These are phyloP conservation scores for Meyerozyma guilliermondii DNA, from an alignment of 1,139 yeast species.

Conservation along the genomic window DNA sequence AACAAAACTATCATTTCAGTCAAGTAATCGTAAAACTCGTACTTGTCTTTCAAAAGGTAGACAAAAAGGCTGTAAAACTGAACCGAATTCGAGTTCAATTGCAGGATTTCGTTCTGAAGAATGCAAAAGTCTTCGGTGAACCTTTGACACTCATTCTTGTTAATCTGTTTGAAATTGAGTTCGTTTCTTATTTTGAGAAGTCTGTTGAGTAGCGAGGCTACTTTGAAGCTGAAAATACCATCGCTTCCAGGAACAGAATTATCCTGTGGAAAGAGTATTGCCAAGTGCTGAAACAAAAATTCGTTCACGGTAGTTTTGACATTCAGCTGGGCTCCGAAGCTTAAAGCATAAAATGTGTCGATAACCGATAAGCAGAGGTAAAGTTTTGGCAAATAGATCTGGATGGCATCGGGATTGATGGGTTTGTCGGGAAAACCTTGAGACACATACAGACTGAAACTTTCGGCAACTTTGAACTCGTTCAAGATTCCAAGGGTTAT, in stretches of 20 bases:
- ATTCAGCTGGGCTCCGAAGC: slow-evolving; percentile 51
- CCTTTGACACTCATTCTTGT: slow-evolving; percentile 2
- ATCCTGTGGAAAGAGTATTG: neutral
- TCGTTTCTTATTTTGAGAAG: slow-evolving; percentile 14
- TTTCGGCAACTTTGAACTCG: slow-evolving; percentile 50
- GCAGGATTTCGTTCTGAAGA: neutral
- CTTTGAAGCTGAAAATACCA: slow-evolving; percentile 13
- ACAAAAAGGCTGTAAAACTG: slow-evolving; percentile 15
- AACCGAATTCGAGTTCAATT: slow-evolving; percentile 5
- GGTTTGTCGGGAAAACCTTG: slow-evolving; percentile 11
- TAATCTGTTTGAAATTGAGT: slow-evolving; percentile 7
- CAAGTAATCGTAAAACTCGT: slow-evolving; percentile 26
- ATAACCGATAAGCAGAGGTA: slow-evolving; percentile 45
- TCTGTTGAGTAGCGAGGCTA: slow-evolving; percentile 13
- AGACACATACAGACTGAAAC: slow-evolving; percentile 16
- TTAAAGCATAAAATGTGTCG: slow-evolving; percentile 51
- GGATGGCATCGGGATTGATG: slow-evolving; percentile 30
- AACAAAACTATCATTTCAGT: slow-evolving; percentile 21
- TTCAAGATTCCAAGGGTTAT: slow-evolving; percentile 52
- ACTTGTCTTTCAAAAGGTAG: slow-evolving; percentile 22
- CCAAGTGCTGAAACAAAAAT: slow-evolving; percentile 13
- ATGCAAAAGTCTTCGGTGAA: neutral
- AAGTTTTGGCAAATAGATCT: slow-evolving; percentile 43
- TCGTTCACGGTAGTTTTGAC: slow-evolving; percentile 14
- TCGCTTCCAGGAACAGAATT: slow-evolving; percentile 5